Base-by-base conservation (phyloP, 306 rosid species). In the Vigna unguiculata region DNA sequence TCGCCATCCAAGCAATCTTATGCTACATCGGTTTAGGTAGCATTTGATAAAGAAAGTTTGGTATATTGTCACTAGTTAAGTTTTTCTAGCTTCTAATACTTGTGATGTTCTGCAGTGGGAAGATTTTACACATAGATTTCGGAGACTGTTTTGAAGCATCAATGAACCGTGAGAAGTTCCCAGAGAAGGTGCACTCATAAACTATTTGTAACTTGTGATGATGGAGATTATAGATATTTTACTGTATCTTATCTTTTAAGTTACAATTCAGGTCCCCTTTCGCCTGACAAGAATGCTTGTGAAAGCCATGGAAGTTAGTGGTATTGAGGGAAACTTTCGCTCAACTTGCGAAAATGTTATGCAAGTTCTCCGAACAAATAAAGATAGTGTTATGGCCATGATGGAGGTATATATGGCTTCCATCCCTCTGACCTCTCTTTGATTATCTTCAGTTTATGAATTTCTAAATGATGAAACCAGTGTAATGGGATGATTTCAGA, bases 231-330 rank as follows among this genome's bases (percentile, higher is more conserved):
- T 57, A 24, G 12, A 73, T 76, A 16, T 59, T 32, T 63, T 86
- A 2, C 62, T 67, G 61, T 69, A 38, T 73, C 75, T 79, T 53
- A 85, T 73, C 61, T 40, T 80, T 17, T 13, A 75, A 61, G 60
- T 61, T 53, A 9, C 36, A 59, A 49, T 77, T 65, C 83, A 95
- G 98, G 98, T 95, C 63, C 98, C 98, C 19, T 95, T 95, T 74
- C 97, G 98, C 34, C 85, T 95, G 96, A 95, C 98, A 57, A 92
- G 98, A 83, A 95, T 95, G 98, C 98, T 95, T 67, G 93, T 89
- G 86, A 95, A 95, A 85, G 98, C 98, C 65, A 95, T 95, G 98
- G 98, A 92, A 86, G 97, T 92, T 74, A 95, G 98, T 82, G 98
- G 98, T 53, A 89, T 95, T 4, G 98, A 95, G 82, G 98, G 98